Evolutionary conservation across 352 stramenopile genomes (phyloP), one percentile per base, ranked within the genome.

Genomic region (Pythium scleroteichum): DNA sequence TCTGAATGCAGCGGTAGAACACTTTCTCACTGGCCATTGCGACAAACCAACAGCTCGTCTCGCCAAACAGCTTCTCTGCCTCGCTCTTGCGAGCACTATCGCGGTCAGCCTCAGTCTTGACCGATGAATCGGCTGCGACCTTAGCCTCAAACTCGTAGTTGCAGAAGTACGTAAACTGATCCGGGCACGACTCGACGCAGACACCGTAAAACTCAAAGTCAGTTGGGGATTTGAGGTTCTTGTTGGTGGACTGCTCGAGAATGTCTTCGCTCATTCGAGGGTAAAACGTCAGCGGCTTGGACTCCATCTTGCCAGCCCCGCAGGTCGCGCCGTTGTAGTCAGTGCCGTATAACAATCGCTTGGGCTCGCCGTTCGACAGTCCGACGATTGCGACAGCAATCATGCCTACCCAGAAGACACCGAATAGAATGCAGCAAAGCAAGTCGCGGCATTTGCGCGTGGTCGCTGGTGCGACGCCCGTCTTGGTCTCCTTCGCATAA

Each of bases 391-490:
- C 77, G 35, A 96, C 63, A 5, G 88, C 60, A 19, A 73, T 63
- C 82, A 94, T 94, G 19, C 86, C 82, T 42, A 92, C 52, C 85
- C 86, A 94, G 64, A 89, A 94, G 35, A 90, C 73, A 8, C 87
- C 29, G 54, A 96, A 96, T 17, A 94, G 58, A 2, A 91, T 53
- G 19, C 79, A 79, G 68, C 86, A 96, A 5, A 93, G 53, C 14
- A 83, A 69, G 60, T 96, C 87, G 32, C 84, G 84, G 42, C 85
- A 76, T 53, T 76, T 76, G 10, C 65, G 69, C 78, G 68, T 71
- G 1, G 35, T 72, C 0, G 79, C 78, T 8, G 84, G 84, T 3
- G 74, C 69, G n/a, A 91, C 81, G 9, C 78, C 78, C 9, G 62
- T 50, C 26, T 70, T 74, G 10, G 60, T 68, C 22, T 56, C 57